phyloP scores from a whole-genome alignment of 257 asterid species.

The Nemophila menziesii region DNA sequence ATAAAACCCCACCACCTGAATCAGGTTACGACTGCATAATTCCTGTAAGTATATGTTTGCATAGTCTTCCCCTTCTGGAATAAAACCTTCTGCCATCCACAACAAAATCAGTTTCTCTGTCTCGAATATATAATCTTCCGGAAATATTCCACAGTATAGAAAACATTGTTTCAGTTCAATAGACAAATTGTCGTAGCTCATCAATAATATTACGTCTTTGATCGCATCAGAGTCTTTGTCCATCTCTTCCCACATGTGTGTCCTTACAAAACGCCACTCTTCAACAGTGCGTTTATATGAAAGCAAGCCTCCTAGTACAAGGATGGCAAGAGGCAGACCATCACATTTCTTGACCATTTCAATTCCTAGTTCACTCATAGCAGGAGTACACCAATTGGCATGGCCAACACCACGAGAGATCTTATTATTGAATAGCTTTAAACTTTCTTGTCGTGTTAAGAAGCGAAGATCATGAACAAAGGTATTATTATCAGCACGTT shows the following conservation, averaged over 20 bases:
- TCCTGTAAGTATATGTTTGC: slow-evolving; percentile 6
- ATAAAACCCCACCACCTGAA: background rate
- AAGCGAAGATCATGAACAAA: slow-evolving; percentile 3
- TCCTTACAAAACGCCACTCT: slow-evolving; percentile 2
- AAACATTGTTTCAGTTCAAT: background rate
- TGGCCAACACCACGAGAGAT: background rate
- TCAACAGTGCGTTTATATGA: background rate
- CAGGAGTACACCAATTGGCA: background rate
- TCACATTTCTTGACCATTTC: slow-evolving; percentile 4
- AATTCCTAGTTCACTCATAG: background rate
- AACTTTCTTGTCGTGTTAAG: background rate
- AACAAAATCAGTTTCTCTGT: background rate
- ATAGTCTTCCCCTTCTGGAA: slow-evolving; percentile 2
- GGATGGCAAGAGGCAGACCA: slow-evolving; percentile 13
- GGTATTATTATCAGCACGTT: slow-evolving; percentile 1
- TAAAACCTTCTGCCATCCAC: slow-evolving; percentile 6
- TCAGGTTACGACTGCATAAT: background rate
- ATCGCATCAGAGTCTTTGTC: slow-evolving; percentile 5
- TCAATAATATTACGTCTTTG: background rate
- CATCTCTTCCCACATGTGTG: slow-evolving; percentile 8
- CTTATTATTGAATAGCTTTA: slow-evolving; percentile 7
- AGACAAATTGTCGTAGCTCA: slow-evolving; percentile 7
- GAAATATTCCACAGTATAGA: slow-evolving; percentile 5
- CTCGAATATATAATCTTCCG: background rate
- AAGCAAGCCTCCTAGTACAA: slow-evolving; percentile 7